Evolutionary conservation across 345 rosid species (phyloP), one percentile per base, ranked within the genome.

Genomic region (Cardamine resedifolia): DNA sequence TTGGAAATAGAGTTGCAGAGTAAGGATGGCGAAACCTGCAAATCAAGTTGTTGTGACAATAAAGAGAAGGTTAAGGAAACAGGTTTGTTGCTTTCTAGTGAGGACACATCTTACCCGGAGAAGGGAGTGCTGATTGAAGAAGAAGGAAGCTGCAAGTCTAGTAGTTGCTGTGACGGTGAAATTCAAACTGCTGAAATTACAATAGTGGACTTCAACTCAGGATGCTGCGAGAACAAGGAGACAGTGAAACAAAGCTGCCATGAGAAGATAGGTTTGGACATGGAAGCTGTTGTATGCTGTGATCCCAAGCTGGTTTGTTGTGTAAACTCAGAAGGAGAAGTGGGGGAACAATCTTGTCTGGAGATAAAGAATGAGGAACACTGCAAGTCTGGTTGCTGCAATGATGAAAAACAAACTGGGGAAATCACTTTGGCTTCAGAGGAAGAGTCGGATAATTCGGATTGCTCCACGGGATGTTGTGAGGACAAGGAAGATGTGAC

Each of bases 31-130:
- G 78, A 71, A 64, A 58, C 30, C 61, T 38, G 47, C 76, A 77
- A 71, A 65, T 38, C 77, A 56, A 71, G 63, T 21, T 77, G 72
- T 51, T 71, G 80, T 56, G 77, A 70, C 3, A 10, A 27, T 19
- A 58, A 65, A 50, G 71, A 62, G 7, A 76, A 26, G 47, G 74
- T 12, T 61, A 53, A 24, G 65, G 79, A 68, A 68, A 33, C 34
- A 57, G 1, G 9, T 33, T 16, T 61, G 60, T 10, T 55, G 36
- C 9, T 52, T 43, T 9, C 45, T 39, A 62, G 4, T 41, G 48
- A 64, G 26, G 44, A 39, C 7, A 14, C 53, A 59, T 39, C 56
- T 66, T 49, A 26, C 27, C 16, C 3, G 18, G 44, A 62, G 34
- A 24, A 68, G 58, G 12, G n/a, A 16, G 52, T 16, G 72, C 23